Evolutionary conservation across 805 yeast species (phyloP), one percentile per base, ranked within the genome.

Genomic region (Candida ipomoeae): DNA sequence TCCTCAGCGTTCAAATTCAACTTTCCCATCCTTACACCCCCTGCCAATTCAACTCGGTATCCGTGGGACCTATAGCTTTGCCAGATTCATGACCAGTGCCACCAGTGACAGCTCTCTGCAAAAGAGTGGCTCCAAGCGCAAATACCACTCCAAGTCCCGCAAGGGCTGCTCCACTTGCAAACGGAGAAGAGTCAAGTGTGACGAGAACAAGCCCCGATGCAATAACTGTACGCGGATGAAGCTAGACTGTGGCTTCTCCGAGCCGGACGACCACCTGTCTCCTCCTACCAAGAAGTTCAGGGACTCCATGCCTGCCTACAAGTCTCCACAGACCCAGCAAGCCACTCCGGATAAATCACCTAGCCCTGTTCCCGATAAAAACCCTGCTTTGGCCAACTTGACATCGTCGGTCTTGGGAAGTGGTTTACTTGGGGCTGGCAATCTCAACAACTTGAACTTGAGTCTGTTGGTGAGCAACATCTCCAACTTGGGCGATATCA

Each of bases 101-200:
- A 18, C 48, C 34, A 35, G 26, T 21, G 44, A 39, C 8, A 23
- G 43, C 23, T 23, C 34, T 4, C n/a, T 6, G 29, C 49, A 31
- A 32, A 41, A 31, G 14, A 33, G 23, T 33, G 36, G 44, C 45
- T 14, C 31, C 31, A 91, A 89, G 68, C 77, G 97, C 41, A 86
- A 88, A 61, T 92, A 85, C 61, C 98, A 92, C 64, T 87, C 84
- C 52, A 92, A 92, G 67, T 87, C 96, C 34, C 80, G 96, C 50
- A 80, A 82, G 50, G 98, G 98, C 0, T 91, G 98, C 69, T 79
- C 83, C 37, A 87, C 95, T 2, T 91, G 98, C 69, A 91, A 91
- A 63, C 79, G 81, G 55, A 79, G 98, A 59, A 74, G 97, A 46
- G 97, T 92, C 38, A 91, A 91, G 64, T 91, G 98, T 73, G 97